These are phyloP conservation scores for Theobroma grandiflorum DNA, from an alignment of 441 rosid species.

Conservation along the genomic window DNA sequence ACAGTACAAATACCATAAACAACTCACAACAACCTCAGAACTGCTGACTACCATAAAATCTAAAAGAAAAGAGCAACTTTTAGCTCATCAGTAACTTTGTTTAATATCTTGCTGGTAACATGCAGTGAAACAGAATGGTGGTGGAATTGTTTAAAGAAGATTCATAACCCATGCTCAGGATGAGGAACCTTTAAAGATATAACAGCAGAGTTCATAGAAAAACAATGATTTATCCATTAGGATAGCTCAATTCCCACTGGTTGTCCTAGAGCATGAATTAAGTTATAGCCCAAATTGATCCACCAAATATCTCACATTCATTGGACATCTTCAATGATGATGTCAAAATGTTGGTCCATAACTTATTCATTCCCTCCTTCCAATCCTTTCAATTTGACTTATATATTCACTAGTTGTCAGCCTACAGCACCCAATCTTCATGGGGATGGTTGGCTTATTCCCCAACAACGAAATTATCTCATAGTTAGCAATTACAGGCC, in stretches of 20 bases:
- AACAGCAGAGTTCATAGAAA: conserved; percentile 18
- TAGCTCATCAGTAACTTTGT: background rate
- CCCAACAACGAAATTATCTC: background rate
- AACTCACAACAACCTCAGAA: background rate
- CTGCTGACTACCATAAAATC: conserved; percentile 6
- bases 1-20: background rate
- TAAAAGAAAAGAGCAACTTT: background rate
- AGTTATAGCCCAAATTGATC: conserved; percentile 11
- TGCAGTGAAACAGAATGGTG: background rate
- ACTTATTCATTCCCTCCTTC: background rate
- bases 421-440: background rate
- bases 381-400: background rate
- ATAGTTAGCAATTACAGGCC: background rate
- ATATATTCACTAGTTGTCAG: background rate
- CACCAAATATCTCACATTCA: background rate
- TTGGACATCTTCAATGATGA: background rate
- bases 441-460: background rate
- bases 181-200: background rate
- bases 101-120: background rate
- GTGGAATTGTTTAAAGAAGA: conserved; percentile 1
- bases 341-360: background rate
- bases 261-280: background rate
- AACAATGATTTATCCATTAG: background rate
- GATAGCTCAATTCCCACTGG: background rate
- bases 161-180: conserved; percentile 1